Conservation (phyloP, 768 basidiomycete species). For the Phylloporus scabripes region DNA sequence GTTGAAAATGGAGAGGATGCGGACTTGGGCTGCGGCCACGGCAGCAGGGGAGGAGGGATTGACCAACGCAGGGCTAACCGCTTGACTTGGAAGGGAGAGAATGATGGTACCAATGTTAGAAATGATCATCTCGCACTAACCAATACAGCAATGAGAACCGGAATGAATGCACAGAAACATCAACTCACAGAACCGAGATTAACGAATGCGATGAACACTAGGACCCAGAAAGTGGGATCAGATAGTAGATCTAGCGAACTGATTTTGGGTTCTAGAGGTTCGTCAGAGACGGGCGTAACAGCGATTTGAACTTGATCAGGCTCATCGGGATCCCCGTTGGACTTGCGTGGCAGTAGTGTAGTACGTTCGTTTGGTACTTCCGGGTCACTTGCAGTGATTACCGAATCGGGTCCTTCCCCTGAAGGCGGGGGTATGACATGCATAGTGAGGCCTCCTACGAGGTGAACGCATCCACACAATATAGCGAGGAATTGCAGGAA, state of each 20-base stretch:
- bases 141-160: background rate
- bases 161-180: background rate
- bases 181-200: constrained; percentile 64
- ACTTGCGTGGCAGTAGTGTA: constrained; percentile 26
- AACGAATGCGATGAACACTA: constrained; percentile 46
- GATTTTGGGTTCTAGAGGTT: constrained; percentile 14
- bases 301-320: constrained; percentile 14
- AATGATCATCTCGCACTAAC: constrained; percentile 74
- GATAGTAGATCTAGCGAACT: constrained; percentile 41
- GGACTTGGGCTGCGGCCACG: constrained; percentile 60
- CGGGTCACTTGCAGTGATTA: constrained; percentile 4
- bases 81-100: constrained; percentile 48
- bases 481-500: constrained; percentile 57
- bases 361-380: constrained; percentile 27
- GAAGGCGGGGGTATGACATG: constrained; percentile 16
- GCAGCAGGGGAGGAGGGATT: constrained; percentile 26
- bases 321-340: constrained; percentile 10
- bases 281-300: constrained; percentile 22
- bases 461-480: constrained; percentile 47
- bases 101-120: constrained; percentile 78
- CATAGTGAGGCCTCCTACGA: constrained; percentile 47
- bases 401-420: constrained; percentile 1
- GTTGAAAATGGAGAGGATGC: constrained; percentile 63
- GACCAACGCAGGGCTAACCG: constrained; percentile 4
- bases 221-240: constrained; percentile 60